Evolutionary conservation across 305 asterid species (phyloP), one percentile per base, ranked within the genome.

Genomic region (Fraxinus nigra): DNA sequence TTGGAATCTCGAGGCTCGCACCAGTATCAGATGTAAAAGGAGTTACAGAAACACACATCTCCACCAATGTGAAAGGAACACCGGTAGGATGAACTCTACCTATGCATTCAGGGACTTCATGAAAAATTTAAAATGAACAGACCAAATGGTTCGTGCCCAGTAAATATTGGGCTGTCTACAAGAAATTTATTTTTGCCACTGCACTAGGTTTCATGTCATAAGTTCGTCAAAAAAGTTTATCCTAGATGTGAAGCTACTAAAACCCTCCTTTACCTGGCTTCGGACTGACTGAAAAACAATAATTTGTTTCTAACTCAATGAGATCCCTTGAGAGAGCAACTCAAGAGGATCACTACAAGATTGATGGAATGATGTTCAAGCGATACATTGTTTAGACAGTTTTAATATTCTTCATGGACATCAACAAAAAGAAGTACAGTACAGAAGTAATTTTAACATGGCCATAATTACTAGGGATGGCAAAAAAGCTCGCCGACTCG

Each of bases 1-100:
- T 95, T 82, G 98, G 98, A 84, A 92, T 95, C 84, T 93, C 98
- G 73, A 89, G 95, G 85, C 98, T 95, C 77, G 98, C 95, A 8
- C 97, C 97, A 20, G 87, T 88, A 5, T 78, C 87, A 22, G 93
- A 89, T 84, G 90, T 83, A 63, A 85, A 87, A 77, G 97, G 97
- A 76, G 85, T 59, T 75, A 75, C 88, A 59, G 81, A 89, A 30
- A 79, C 88, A 73, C 93, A 93, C 75, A 81, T 95, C 28, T 92
- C 98, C 75, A 95, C 98, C 63, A 87, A 87, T 26, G 98, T 95
- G 40, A 93, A 91, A 89, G 98, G 98, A 85, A 95, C 98, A 77
- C 98, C 98, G 2, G 98, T 95, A 90, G 88, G 95, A 82, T 48
- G 43, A 63, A 24, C 46, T 59, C 56, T 32, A 32, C 74, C 34